These are phyloP conservation scores for Gaillardinia entomophila DNA, from an alignment of 805 yeast species.

Conservation along the genomic window DNA sequence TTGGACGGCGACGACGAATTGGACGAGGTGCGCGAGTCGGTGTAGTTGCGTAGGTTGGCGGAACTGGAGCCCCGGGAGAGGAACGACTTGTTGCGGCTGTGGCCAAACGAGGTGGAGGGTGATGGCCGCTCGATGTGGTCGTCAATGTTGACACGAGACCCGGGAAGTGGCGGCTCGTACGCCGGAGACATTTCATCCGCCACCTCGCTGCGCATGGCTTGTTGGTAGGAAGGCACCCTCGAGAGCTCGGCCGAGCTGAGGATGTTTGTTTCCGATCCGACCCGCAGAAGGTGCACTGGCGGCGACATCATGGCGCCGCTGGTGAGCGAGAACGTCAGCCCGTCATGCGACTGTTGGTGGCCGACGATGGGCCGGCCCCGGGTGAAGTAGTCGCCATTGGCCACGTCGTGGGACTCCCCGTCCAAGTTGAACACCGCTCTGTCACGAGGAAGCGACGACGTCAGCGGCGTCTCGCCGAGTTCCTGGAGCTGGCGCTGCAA, in stretches of 20 bases:
- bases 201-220: slow-evolving; percentile 59
- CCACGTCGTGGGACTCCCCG: slow-evolving; percentile 13
- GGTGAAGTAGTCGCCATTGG: slow-evolving; percentile 29
- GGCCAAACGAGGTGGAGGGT: slow-evolving; percentile 1
- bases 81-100: slow-evolving; percentile 11
- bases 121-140: slow-evolving; percentile 12
- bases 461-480: slow-evolving; percentile 10
- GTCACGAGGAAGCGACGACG: slow-evolving; percentile 14
- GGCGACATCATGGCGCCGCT: slow-evolving; percentile 48
- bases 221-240: slow-evolving; percentile 78
- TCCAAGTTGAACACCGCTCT: slow-evolving; percentile 32
- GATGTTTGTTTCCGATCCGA: slow-evolving; percentile 37
- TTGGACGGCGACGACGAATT: slow-evolving; percentile 33
- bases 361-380: slow-evolving; percentile 8
- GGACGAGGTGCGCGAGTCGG: slow-evolving; percentile 16
- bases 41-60: slow-evolving; percentile 13
- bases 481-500: slow-evolving; percentile 43
- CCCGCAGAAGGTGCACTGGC: slow-evolving; percentile 53
- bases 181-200: slow-evolving; percentile 59
- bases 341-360: neutral
- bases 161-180: slow-evolving; percentile 50
- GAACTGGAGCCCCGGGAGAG: slow-evolving; percentile 23
- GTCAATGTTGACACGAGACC: slow-evolving; percentile 29
- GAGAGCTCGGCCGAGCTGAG: slow-evolving; percentile 32
- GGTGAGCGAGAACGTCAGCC: slow-evolving; percentile 2